phyloP scores from a whole-genome alignment of 2,329 filamentous ascomycete species.

The Ascosphaera apis region DNA sequence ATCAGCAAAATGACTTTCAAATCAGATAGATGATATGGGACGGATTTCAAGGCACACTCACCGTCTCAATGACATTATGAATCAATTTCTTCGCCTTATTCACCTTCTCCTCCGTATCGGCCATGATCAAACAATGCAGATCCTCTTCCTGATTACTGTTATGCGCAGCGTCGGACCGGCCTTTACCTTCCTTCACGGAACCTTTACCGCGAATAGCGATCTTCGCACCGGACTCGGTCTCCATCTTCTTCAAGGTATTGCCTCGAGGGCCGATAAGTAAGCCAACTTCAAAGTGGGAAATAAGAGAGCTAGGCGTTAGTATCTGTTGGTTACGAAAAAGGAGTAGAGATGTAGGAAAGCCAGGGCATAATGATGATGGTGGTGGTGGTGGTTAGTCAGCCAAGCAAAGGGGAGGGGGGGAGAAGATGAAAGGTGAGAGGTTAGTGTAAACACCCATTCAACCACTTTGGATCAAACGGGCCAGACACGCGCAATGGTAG shows the following conservation, averaged over 20 bases:
- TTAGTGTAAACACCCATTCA: no score
- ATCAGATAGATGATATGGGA: not conserved
- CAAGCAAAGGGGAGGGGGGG: slow-evolving; percentile 9
- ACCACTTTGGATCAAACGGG: slow-evolving; percentile 18
- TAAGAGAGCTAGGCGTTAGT: slow-evolving; percentile 84
- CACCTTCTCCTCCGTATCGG: slow-evolving; percentile 97
- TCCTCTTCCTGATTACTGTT: slow-evolving; percentile 99
- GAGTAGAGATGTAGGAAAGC: slow-evolving; percentile 4
- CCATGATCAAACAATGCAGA: slow-evolving; percentile 97
- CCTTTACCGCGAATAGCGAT: slow-evolving; percentile 99
- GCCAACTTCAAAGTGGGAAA: slow-evolving; percentile 74
- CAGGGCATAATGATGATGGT: slow-evolving; percentile 5
- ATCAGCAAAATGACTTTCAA: slow-evolving; percentile 10
- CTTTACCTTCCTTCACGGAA: slow-evolving; percentile 98
- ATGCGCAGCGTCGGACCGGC: slow-evolving; percentile 93
- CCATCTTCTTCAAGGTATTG: slow-evolving; percentile 99
- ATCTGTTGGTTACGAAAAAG: slow-evolving; percentile 16
- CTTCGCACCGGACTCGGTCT: slow-evolving; percentile 87
- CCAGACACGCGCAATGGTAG: slow-evolving; percentile 13
- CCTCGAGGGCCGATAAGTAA: slow-evolving; percentile 99
- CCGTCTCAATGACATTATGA: slow-evolving; percentile 96
- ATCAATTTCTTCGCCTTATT: slow-evolving; percentile 98
- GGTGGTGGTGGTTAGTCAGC: slow-evolving; percentile 5
- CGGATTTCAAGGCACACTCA: slow-evolving; percentile 26
- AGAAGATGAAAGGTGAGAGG: slow-evolving; percentile 17